phyloP scores from a whole-genome alignment of 768 basidiomycete genomes.

The Russula sp. region DNA sequence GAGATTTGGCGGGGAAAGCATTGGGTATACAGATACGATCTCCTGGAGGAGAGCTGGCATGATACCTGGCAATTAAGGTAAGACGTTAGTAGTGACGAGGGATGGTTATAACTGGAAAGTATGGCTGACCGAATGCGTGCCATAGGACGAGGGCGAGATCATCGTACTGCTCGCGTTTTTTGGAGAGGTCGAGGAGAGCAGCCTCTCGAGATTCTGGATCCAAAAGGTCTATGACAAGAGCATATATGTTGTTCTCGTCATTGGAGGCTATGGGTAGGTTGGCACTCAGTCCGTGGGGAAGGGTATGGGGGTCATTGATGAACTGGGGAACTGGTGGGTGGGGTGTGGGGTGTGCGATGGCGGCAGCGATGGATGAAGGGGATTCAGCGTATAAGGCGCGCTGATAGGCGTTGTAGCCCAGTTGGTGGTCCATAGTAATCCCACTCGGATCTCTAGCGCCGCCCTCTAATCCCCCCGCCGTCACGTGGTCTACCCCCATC shows the following conservation, averaged over 20 bases:
- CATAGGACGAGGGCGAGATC: constrained; percentile 96
- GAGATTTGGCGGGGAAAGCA: constrained; percentile 91
- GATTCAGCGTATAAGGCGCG: constrained; percentile 62
- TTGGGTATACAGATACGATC: constrained; percentile 96
- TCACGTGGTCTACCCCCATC: constrained; percentile 12
- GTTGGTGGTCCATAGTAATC: constrained; percentile 50
- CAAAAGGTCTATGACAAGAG: constrained; percentile 83
- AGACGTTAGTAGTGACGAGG: neutral
- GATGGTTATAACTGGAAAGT: constrained; percentile 8
- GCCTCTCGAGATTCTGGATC: constrained; percentile 81
- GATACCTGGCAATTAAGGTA: constrained; percentile 56
- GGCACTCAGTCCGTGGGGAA: constrained; percentile 33
- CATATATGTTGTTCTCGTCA: constrained; percentile 84
- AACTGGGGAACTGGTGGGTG: constrained; percentile 47
- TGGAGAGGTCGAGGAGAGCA: constrained; percentile 92
- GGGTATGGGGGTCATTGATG: constrained; percentile 32
- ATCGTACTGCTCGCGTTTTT: constrained; percentile 98
- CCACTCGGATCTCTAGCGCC: neutral
- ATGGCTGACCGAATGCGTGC: constrained; percentile 90
- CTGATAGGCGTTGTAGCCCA: constrained; percentile 59
- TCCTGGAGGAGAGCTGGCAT: constrained; percentile 98
- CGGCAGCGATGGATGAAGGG: constrained; percentile 40
- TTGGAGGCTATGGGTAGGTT: constrained; percentile 34
- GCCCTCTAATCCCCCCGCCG: neutral
- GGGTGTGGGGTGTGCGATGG: constrained; percentile 56